Evolutionary conservation across 2,329 filamentous ascomycete genomes (phyloP).

Genomic region (Lithohypha guttulata): DNA sequence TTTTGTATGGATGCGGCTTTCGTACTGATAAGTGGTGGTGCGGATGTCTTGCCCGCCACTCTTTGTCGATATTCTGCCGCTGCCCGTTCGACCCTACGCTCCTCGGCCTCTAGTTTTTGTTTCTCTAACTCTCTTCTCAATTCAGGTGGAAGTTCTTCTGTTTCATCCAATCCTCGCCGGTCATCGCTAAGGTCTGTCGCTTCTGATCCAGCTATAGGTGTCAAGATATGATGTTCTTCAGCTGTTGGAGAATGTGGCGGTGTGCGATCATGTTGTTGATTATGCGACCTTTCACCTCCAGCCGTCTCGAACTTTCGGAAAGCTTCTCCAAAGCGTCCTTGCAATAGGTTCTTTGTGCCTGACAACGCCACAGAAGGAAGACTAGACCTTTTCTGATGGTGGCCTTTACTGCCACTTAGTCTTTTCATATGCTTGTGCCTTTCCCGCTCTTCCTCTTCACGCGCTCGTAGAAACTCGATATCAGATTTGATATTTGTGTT

Average conservation of each 20-base stretch:
- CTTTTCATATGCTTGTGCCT: constrained; percentile 46
- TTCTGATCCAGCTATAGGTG: constrained; percentile 67
- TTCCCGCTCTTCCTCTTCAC: constrained; percentile 55
- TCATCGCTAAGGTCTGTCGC: constrained; percentile 59
- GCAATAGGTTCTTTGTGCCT: constrained; percentile 70
- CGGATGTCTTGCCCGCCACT: constrained; percentile 47
- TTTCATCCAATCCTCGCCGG: constrained; percentile 52
- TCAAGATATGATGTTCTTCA: constrained; percentile 40
- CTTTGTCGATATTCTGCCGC: constrained; percentile 78
- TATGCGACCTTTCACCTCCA: too few relatives aligned
- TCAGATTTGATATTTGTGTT: constrained; percentile 57
- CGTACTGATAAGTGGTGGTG: constrained; percentile 44
- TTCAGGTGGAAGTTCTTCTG: constrained; percentile 69
- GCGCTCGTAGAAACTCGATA: constrained; percentile 68
- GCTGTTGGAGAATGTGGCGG: constrained; percentile 36
- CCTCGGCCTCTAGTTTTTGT: constrained; percentile 69
- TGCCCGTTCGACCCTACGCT: constrained; percentile 76
- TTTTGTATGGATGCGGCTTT: constrained; percentile 80
- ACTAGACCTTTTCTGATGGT: constrained; percentile 58
- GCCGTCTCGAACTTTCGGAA: constrained; percentile 79
- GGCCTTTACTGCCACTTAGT: constrained; percentile 47
- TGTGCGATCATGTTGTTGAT: constrained; percentile 28
- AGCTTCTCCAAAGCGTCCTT: constrained; percentile 81
- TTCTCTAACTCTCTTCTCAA: constrained; percentile 84
- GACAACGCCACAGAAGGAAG: constrained; percentile 57